Conservation (phyloP, 495 filamentous ascomycete genomes). For the Annulohypoxylon maeteangense region DNA sequence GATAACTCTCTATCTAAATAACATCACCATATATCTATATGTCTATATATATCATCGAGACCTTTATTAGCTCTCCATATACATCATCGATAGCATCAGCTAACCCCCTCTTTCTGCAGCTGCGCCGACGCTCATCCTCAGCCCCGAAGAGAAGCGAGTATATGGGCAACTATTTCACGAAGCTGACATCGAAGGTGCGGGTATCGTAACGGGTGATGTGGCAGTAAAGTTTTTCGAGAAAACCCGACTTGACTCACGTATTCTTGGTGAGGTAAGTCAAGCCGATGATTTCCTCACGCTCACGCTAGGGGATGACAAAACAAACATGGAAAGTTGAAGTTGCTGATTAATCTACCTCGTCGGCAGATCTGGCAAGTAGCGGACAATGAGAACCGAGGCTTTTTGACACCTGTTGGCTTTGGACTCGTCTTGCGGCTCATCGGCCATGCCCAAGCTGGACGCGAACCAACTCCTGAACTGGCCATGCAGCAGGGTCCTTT, state of each 20-base stretch:
- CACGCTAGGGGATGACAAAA: background rate
- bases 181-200: slow-evolving; percentile 87
- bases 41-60: slow-evolving; percentile 3
- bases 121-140: slow-evolving; percentile 83
- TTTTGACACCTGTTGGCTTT: slow-evolving; percentile 91
- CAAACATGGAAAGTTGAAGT: background rate
- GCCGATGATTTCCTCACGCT: background rate
- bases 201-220: slow-evolving; percentile 95
- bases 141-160: slow-evolving; percentile 88
- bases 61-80: background rate
- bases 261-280: slow-evolving; percentile 83
- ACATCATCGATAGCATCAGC: background rate
- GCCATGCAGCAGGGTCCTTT: slow-evolving; percentile 79
- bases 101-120: slow-evolving; percentile 49
- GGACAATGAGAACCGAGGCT: slow-evolving; percentile 93
- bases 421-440: slow-evolving; percentile 91
- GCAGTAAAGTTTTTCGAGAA: slow-evolving; percentile 99
- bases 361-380: slow-evolving; percentile 97
- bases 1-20: slow-evolving; percentile 12
- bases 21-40: background rate
- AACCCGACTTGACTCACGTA: slow-evolving; percentile 83
- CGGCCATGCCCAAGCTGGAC: slow-evolving; percentile 90
- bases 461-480: slow-evolving; percentile 81
- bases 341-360: slow-evolving; percentile 32
- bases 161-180: slow-evolving; percentile 91